Conservation (phyloP, 371 early-diverging fungal species). For the Smittium culicis region DNA sequence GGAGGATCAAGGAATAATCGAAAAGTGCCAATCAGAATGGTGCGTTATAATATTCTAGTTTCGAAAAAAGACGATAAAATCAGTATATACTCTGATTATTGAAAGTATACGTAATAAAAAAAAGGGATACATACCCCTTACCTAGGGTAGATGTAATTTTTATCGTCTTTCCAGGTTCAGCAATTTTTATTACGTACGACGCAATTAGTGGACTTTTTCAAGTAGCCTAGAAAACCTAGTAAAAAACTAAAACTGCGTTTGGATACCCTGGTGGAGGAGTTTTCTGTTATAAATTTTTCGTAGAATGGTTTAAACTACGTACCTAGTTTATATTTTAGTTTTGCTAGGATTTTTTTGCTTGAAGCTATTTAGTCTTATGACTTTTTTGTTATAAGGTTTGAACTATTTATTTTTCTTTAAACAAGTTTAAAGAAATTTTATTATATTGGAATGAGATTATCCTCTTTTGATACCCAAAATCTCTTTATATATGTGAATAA, state of each 20-base stretch:
- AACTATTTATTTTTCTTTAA: too few relatives aligned
- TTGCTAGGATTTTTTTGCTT: too few relatives aligned
- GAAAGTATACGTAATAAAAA: conserved; percentile 33
- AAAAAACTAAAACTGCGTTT: conserved; percentile 38
- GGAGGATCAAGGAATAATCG: neutral
- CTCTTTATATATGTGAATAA: too few relatives aligned
- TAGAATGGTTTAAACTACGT: too few relatives aligned
- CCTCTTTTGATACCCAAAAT: too few relatives aligned
- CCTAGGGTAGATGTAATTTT: conserved; percentile 26
- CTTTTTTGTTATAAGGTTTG: too few relatives aligned
- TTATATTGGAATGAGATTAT: too few relatives aligned
- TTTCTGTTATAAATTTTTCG: conserved; percentile 2
- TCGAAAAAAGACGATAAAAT: conserved; percentile 39
- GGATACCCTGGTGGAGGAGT: neutral
- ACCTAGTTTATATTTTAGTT: too few relatives aligned
- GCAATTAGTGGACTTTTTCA: conserved; percentile 29
- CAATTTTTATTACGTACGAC: conserved; percentile 21
- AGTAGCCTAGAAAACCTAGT: conserved; percentile 16
- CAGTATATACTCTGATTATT: conserved; percentile 34
- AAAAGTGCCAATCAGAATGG: conserved; percentile 8
- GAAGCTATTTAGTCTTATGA: too few relatives aligned
- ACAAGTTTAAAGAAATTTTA: too few relatives aligned
- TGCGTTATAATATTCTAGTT: conserved; percentile 42
- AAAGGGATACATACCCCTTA: conserved; percentile 24
- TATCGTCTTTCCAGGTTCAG: conserved; percentile 19